A percentile compares a stretch with the other conserved stretches of the same genome.
Conservation (phyloP, 306 rosid genomes). For the Cucurbita ficifolia region DNA sequence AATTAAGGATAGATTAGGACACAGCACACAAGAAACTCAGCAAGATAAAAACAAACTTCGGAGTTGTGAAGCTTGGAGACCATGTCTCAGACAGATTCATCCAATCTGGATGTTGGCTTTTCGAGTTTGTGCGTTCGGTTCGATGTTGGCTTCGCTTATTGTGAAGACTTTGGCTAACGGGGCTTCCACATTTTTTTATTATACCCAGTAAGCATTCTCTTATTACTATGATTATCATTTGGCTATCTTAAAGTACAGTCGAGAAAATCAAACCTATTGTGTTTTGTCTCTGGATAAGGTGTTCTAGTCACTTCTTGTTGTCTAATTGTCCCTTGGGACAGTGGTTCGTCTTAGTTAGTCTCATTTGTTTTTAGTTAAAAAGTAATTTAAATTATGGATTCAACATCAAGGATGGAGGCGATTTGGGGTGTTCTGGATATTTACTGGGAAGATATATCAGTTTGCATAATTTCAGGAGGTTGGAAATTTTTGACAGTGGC, state of each 20-base stretch:
- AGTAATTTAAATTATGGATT: neutral
- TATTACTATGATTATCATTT: neutral
- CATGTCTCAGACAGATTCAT: constrained; percentile 51
- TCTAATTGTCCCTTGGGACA: neutral
- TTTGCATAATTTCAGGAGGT: neutral
- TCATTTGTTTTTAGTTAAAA: neutral
- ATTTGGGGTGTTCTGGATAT: neutral
- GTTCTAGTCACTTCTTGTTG: neutral
- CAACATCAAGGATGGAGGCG: neutral
- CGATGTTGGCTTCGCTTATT: constrained; percentile 31
- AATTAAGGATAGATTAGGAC: constrained; percentile 13
- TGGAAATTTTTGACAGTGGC: neutral
- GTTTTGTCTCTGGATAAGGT: neutral
- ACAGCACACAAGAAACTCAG: constrained; percentile 23
- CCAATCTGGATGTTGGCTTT: constrained; percentile 50
- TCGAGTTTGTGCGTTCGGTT: constrained; percentile 19
- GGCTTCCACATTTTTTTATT: constrained; percentile 32
- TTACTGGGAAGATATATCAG: neutral
- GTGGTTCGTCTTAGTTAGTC: neutral
- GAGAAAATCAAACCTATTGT: neutral
- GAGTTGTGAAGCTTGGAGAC: constrained; percentile 53
- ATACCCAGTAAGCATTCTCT: constrained; percentile 62
- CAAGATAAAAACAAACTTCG: constrained; percentile 11
- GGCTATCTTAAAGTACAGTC: neutral
- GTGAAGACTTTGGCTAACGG: constrained; percentile 25